Conservation (phyloP, 106 monocot genomes). For the Triglochin maritima region DNA sequence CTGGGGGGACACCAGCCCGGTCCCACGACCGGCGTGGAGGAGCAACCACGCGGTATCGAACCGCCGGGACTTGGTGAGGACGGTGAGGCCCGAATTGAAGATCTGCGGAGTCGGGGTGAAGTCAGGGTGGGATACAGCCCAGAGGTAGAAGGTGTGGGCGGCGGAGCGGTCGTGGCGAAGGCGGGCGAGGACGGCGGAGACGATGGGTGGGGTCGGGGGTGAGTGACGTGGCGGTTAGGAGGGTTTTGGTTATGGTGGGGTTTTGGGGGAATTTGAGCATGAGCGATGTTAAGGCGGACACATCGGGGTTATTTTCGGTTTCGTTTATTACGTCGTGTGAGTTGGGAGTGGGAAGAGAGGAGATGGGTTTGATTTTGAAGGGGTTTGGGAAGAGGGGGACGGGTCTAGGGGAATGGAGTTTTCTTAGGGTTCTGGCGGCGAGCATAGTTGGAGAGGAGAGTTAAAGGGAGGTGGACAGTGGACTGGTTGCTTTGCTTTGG, state of each 20-base stretch:
- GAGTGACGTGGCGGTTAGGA: slow-evolving; percentile 15
- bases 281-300: background rate
- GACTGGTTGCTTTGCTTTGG: no score
- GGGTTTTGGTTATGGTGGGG: slow-evolving; percentile 6
- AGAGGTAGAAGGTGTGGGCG: slow-evolving; percentile 83
- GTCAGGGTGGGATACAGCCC: slow-evolving; percentile 47
- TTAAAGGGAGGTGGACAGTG: no score
- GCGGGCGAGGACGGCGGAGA: slow-evolving; percentile 44
- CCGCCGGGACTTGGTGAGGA: slow-evolving; percentile 58
- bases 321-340: background rate
- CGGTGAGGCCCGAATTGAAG: slow-evolving; percentile 71
- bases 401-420: background rate
- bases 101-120: slow-evolving; percentile 37
- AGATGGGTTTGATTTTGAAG: no score
- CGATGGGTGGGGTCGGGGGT: slow-evolving; percentile 38
- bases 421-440: background rate
- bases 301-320: slow-evolving; percentile 10
- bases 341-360: background rate
- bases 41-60: slow-evolving; percentile 89
- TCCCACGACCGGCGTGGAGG: slow-evolving; percentile 48
- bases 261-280: no score
- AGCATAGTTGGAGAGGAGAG: background rate
- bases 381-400: no score
- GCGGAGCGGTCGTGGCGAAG: slow-evolving; percentile 75
- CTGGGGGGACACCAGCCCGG: slow-evolving; percentile 21